phyloP scores from a whole-genome alignment of 257 asterid species.

The Euphrasia confusa region DNA sequence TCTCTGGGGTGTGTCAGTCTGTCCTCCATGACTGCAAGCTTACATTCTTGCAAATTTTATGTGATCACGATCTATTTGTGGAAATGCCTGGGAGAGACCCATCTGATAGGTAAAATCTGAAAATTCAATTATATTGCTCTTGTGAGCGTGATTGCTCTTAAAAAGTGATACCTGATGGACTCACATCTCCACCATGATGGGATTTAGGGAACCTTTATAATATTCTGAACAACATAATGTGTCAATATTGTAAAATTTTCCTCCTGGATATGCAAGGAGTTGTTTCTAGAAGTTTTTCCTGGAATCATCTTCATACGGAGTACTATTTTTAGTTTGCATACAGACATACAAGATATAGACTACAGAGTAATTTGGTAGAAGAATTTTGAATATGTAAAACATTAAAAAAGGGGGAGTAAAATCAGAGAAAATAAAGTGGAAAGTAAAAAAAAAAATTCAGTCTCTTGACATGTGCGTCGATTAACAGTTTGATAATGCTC shows the following conservation, averaged over 20 bases:
- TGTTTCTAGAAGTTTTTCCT: not conserved
- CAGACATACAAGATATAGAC: not conserved
- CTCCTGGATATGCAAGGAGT: constrained; percentile 19
- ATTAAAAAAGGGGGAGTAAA: not conserved
- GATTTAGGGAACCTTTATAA: not conserved
- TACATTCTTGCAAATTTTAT: constrained; percentile 85
- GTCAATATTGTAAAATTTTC: not conserved
- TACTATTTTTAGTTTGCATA: constrained; percentile 5
- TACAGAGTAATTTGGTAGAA: constrained; percentile 2
- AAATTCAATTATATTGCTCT: constrained; percentile 16
- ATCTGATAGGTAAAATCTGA: constrained; percentile 72
- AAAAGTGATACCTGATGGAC: constrained; percentile 10
- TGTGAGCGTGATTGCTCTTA: constrained; percentile 20
- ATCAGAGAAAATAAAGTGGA: constrained; percentile 4
- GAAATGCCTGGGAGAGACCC: constrained; percentile 99
- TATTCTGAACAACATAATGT: not conserved
- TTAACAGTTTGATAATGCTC: constrained; percentile 7
- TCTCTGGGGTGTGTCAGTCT: constrained; percentile 93
- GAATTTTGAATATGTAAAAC: not conserved
- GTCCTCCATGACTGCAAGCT: constrained; percentile 98
- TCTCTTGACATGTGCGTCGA: not conserved
- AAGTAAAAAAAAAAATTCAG: not conserved
- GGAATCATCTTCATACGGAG: not conserved
- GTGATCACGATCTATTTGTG: constrained; percentile 97
- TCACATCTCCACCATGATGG: constrained; percentile 15